Base-by-base conservation (phyloP, 2,329 filamentous ascomycete genomes). In the Emmonsiellopsis sp. region DNA sequence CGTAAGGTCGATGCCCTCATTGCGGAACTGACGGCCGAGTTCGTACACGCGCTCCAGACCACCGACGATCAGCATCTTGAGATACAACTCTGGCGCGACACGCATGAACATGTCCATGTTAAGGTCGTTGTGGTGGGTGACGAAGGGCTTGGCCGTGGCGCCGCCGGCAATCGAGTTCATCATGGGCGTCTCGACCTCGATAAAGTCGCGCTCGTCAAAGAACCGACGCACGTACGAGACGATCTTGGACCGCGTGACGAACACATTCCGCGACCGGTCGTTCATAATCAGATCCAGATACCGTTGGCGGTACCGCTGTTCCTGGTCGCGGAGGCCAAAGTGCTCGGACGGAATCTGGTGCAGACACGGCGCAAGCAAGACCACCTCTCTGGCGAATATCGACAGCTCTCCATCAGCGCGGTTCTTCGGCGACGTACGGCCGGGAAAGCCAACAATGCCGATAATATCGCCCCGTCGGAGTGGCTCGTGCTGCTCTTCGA, bases 281-380 rank as follows among this genome's bases (percentile, higher is more conserved):
- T 98, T 96, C 86, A 97, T 95, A 73, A 98, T 93, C 62, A 98
- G 77, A 71, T 98, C 93, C 51, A 98, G 83, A 71, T 95, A 95
- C 56, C 92, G 83, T 76, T 95, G 88, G 63, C 94, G 87, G 80
- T 89, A 91, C 56, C 93, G 84, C 72, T 91, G 87, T 73, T 98
- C 93, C 67, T 90, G 83, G 69, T 97, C 91, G 79, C 95, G 92
- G 78, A 97, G 90, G 57, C 92, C 92, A 68, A 89, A 96, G 74
- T 92, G 86, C 71, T 93, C 89, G 57, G 68, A 69, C 31, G 93
- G 93, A 61, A 94, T 80, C 75, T 88, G 85, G 72, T 95, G 91
- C 65, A 98, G 74, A 72, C 92, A 97, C 7, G 93, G 93, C 0
- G 92, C 86, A 56, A 98, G 79, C 45, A 97, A 84, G 42, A 86